Evolutionary conservation across 257 asterid species (phyloP), one percentile per base, ranked within the genome.

Genomic region (Plantago ovata): DNA sequence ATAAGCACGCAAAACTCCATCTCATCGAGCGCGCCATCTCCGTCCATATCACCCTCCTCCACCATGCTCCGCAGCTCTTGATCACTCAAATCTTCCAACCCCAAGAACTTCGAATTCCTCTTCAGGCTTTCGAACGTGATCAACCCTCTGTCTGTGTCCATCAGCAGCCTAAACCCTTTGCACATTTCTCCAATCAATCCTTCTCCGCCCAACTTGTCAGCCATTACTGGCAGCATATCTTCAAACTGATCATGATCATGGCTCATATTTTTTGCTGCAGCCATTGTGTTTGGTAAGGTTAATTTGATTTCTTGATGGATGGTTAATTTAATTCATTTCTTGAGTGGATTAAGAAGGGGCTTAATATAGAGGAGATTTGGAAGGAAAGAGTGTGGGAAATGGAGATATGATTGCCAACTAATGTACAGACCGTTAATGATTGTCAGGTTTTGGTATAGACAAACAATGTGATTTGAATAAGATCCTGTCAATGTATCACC

Each of bases 221-320:
- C 96, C 84, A 88, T 85, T 7, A 66, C 39, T 4, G 94, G 94
- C 64, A 88, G 48, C 88, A 83, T 75, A 51, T 88, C 96, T 77
- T 80, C 77, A 58, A 83, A 81, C 9, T 61, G 7, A 28, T 28
- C 82, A 65, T n/a, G n/a, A n/a, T n/a, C n/a, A n/a, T n/a, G n/a
- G n/a, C 44, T 77, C 10, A 40, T 45, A 50, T 58, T 71, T 48
- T 47, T 23, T 12, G 76, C 71, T 12, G 76, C 71, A 23, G 81
- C 73, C 75, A 75, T 66, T 54, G 36, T 28, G n/a, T n/a, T n/a
- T n/a, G n/a, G n/a, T n/a, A n/a, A n/a, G n/a, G n/a, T n/a, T n/a
- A n/a, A n/a, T n/a, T n/a, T 39, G 40, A 45, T 21, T 32, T 19
- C 9, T n/a, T 20, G 50, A 38, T 14, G 12, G 24, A 11, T 0